Conservation (phyloP, 345 rosid species). For the Rhizophora apiculata region DNA sequence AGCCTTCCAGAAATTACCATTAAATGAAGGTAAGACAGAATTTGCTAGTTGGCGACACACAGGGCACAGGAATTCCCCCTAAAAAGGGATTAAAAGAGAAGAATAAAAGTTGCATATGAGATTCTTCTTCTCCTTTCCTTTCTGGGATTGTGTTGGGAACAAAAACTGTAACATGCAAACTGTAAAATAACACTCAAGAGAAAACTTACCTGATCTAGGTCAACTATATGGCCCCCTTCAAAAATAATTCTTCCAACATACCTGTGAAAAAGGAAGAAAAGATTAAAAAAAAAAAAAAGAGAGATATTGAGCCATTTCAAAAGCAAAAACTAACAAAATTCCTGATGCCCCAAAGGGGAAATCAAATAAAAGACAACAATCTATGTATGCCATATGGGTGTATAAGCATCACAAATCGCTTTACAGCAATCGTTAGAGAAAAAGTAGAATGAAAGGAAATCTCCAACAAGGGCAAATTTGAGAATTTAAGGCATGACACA, state of each 20-base stretch:
- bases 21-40: constrained; percentile 66
- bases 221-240: constrained; percentile 87
- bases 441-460: too few species aligned
- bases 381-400: too few species aligned
- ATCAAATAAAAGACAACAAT: too few species aligned
- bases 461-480: too few species aligned
- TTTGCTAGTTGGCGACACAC: constrained; percentile 88
- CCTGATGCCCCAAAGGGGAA: background rate
- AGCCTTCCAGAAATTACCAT: constrained; percentile 42
- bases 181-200: background rate
- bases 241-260: constrained; percentile 59
- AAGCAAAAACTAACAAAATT: constrained; percentile 1
- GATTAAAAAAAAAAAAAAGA: background rate
- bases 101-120: background rate
- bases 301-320: constrained; percentile 1
- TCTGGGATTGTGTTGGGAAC: background rate
- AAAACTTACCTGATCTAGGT: constrained; percentile 64
- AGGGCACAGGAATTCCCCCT: constrained; percentile 99
- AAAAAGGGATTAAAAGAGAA: constrained; percentile 18
- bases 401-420: too few species aligned
- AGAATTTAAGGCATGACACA: too few species aligned
- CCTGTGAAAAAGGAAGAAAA: constrained; percentile 35
- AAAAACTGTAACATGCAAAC: background rate
- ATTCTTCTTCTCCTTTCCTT: background rate
- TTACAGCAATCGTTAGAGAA: too few species aligned